Evolutionary conservation across 352 stramenopile species (phyloP).

Genomic region (Globisporangium viniferum): DNA sequence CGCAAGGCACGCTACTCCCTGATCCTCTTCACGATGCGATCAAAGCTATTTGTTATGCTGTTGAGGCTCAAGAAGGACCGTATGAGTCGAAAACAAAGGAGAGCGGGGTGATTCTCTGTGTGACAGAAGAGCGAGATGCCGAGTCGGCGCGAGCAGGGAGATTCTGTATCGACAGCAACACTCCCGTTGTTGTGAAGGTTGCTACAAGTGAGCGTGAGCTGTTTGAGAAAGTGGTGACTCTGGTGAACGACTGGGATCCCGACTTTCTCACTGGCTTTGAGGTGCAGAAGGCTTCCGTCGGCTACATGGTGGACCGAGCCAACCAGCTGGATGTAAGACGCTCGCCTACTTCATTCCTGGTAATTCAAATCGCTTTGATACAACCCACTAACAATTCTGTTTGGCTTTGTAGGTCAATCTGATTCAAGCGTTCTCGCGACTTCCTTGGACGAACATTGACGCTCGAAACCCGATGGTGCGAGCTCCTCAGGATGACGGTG

Average conservation of each 20-base stretch:
- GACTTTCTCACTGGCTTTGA: constrained; percentile 90
- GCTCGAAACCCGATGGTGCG: constrained; percentile 36
- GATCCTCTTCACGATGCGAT: constrained; percentile 71
- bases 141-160: constrained; percentile 17
- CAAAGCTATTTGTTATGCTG: constrained; percentile 54
- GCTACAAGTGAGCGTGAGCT: constrained; percentile 54
- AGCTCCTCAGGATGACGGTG: constrained; percentile 23
- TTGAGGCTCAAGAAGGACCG: constrained; percentile 73
- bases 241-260: constrained; percentile 79
- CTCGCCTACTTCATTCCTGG: neutral
- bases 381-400: neutral
- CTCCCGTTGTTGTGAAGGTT: constrained; percentile 27
- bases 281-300: constrained; percentile 73
- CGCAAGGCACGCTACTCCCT: constrained; percentile 54
- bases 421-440: constrained; percentile 62
- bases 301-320: constrained; percentile 74
- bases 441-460: constrained; percentile 53
- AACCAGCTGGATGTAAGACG: constrained; percentile 43
- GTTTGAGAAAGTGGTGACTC: constrained; percentile 39
- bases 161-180: constrained; percentile 31
- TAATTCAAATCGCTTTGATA: neutral
- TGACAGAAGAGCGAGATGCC: constrained; percentile 17
- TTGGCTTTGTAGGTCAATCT: constrained; percentile 47
- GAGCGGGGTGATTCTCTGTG: constrained; percentile 44
- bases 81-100: constrained; percentile 46